Percentiles rank a stretch among this genome's conserved stretches.
Conservation (phyloP, 2,329 filamentous ascomycete genomes). For the Blastomyces gilchristii region DNA sequence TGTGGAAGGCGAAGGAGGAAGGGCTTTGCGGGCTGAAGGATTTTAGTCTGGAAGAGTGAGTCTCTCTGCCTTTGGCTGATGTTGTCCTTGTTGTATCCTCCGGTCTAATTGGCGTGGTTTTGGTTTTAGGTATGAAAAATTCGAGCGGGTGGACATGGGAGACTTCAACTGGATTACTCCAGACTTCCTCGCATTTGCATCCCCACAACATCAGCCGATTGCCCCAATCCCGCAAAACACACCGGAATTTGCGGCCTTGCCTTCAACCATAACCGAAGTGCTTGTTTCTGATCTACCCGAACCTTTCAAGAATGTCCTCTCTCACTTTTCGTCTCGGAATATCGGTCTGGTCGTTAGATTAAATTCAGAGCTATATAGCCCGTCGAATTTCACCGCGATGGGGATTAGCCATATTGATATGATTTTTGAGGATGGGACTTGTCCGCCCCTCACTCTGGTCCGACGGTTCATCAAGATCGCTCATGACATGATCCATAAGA, state of each 20-base stretch:
- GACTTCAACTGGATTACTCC: conserved; percentile 99
- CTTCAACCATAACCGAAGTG: conserved; percentile 64
- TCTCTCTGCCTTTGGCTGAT: conserved; percentile 11
- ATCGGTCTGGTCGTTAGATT: conserved; percentile 89
- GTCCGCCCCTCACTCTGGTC: conserved; percentile 78
- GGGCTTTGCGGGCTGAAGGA: conserved; percentile 82
- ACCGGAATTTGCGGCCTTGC: conserved; percentile 62
- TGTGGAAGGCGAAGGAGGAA: conserved; percentile 98
- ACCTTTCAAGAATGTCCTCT: conserved; percentile 92
- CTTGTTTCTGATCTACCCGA: conserved; percentile 60
- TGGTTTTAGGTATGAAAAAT: conserved; percentile 65
- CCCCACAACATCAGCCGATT: conserved; percentile 72
- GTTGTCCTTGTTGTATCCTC: not conserved
- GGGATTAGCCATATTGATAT: conserved; percentile 96
- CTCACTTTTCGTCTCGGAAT: conserved; percentile 76
- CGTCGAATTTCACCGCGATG: conserved; percentile 91
- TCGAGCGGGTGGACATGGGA: conserved; percentile 90
- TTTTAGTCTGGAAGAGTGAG: conserved; percentile 83
- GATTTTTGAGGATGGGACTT: conserved; percentile 99
- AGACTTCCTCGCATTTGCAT: conserved; percentile 90
- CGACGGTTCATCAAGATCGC: conserved; percentile 90
- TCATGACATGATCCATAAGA: conserved; percentile 85
- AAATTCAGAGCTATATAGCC: conserved; percentile 91
- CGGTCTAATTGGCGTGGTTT: conserved; percentile 6
- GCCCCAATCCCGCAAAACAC: conserved; percentile 62